phyloP scores from a whole-genome alignment of 2,329 filamentous ascomycete genomes.

The Pseudocercospora ulei region DNA sequence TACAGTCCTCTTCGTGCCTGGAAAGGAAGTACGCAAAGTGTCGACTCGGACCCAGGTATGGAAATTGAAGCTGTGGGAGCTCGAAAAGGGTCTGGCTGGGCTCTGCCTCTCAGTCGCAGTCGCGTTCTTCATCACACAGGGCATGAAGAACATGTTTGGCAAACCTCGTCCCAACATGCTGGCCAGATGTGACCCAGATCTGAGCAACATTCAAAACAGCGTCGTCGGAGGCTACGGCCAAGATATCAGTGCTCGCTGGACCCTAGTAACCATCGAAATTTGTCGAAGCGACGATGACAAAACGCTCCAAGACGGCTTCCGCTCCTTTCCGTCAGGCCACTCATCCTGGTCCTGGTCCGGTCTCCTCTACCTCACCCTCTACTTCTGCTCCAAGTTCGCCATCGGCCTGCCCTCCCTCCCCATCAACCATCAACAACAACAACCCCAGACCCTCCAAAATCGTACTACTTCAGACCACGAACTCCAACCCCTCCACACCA shows the following conservation, averaged over 20 bases:
- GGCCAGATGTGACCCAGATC: slow-evolving; percentile 65
- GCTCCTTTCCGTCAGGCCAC: slow-evolving; percentile 73
- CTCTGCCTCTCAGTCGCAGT: slow-evolving; percentile 61
- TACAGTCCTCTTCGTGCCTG: slow-evolving; percentile 60
- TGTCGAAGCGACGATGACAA: slow-evolving; percentile 56
- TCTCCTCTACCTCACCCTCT: slow-evolving; percentile 75
- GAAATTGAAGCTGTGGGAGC: slow-evolving; percentile 81
- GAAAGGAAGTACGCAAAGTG: slow-evolving; percentile 46
- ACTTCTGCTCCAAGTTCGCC: slow-evolving; percentile 72
- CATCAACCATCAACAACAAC: slow-evolving; percentile 28
- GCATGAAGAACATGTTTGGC: slow-evolving; percentile 66
- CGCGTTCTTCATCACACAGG: slow-evolving; percentile 71
- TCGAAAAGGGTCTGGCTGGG: slow-evolving; percentile 74
- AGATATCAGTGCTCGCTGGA: slow-evolving; percentile 48
- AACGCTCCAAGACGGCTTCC: slow-evolving; percentile 68
- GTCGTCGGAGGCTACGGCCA: slow-evolving; percentile 56
- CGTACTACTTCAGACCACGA: slow-evolving; percentile 19
- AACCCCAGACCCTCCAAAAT: slow-evolving; percentile 32
- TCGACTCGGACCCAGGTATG: slow-evolving; percentile 49
- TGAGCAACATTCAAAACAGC: slow-evolving; percentile 47
- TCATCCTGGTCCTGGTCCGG: slow-evolving; percentile 66
- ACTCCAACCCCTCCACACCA: slow-evolving; percentile 27
- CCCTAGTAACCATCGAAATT: slow-evolving; percentile 65
- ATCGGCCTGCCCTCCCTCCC: slow-evolving; percentile 61
- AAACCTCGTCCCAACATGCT: slow-evolving; percentile 57